Conservation (phyloP, 805 yeast genomes). For the Ogataea paraovalis region DNA sequence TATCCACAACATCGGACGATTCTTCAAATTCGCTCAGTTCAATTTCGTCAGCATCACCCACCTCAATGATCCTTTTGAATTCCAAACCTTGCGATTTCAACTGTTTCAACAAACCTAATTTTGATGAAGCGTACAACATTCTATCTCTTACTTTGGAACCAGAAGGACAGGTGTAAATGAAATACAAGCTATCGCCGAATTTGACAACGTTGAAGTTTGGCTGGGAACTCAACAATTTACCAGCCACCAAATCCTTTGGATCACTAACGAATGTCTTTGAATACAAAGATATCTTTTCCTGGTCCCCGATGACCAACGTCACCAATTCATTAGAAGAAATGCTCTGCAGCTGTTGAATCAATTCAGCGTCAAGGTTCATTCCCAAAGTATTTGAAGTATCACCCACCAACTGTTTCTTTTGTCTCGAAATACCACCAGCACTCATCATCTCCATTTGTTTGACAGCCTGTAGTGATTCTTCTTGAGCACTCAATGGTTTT, state of each 20-base stretch:
- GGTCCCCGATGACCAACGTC: conserved; percentile 46
- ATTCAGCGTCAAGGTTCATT: conserved; percentile 6
- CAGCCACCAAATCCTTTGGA: conserved; percentile 24
- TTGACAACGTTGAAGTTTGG: conserved; percentile 62
- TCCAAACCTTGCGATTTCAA: conserved; percentile 38
- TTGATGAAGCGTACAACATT: conserved; percentile 87
- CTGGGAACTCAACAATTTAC: conserved; percentile 33
- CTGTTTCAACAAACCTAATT: conserved; percentile 52
- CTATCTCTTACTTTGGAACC: conserved; percentile 86
- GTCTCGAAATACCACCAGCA: conserved; percentile 28
- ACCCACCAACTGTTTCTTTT: conserved; percentile 20
- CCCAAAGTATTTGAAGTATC: conserved; percentile 14
- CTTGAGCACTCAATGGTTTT: conserved; percentile 57
- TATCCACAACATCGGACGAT: conserved; percentile 10
- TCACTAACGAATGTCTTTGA: conserved; percentile 2
- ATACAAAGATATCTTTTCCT: conserved; percentile 45
- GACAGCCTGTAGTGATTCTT: conserved; percentile 45
- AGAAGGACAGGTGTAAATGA: conserved; percentile 86
- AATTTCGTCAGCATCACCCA: conserved; percentile 69
- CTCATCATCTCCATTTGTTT: conserved; percentile 39
- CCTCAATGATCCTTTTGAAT: conserved; percentile 53
- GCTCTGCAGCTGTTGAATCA: conserved; percentile 4
- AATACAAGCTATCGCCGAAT: conserved; percentile 39
- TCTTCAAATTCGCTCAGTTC: conserved; percentile 46
- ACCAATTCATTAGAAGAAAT: conserved; percentile 34